Percentiles rank a stretch among this genome's conserved stretches.
Evolutionary conservation across 495 filamentous ascomycete species (phyloP).

Genomic region (Astrothelium macrocarpum): DNA sequence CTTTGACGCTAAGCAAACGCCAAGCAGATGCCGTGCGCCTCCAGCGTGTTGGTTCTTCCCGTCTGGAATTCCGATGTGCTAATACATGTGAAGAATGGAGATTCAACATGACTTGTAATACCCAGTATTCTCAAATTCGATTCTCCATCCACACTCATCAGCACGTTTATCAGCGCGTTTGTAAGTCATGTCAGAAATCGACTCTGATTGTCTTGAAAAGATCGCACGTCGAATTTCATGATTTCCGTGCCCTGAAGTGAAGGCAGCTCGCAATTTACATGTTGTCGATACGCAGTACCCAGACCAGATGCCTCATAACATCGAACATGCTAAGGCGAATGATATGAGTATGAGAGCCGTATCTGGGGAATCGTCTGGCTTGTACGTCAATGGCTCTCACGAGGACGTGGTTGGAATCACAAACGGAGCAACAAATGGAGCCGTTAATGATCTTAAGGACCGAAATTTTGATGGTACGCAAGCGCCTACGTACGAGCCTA

Average conservation of each 20-base stretch:
- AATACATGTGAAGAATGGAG: not conserved
- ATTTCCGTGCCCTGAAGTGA: not conserved
- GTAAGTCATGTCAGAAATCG: not conserved
- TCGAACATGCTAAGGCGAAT: not conserved
- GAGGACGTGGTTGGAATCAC: not conserved
- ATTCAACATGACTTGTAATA: not conserved
- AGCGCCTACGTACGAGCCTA: not conserved
- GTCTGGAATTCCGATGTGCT: not conserved
- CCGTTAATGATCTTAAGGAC: not conserved
- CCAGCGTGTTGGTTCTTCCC: not conserved
- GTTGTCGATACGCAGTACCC: not conserved
- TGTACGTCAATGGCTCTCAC: not conserved
- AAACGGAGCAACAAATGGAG: not conserved
- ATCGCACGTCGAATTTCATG: not conserved
- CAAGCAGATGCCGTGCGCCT: not conserved
- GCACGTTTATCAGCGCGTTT: not conserved
- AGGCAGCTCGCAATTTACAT: not conserved
- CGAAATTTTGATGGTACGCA: not conserved
- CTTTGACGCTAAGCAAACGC: not conserved
- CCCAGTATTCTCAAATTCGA: not conserved
- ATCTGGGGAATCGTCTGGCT: not conserved
- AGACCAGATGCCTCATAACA: not conserved
- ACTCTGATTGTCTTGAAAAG: not conserved
- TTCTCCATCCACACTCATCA: not conserved
- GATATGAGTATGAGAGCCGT: not conserved